Evolutionary conservation across 805 yeast species (phyloP).

Genomic region (Wickerhamomyces canadensis): DNA sequence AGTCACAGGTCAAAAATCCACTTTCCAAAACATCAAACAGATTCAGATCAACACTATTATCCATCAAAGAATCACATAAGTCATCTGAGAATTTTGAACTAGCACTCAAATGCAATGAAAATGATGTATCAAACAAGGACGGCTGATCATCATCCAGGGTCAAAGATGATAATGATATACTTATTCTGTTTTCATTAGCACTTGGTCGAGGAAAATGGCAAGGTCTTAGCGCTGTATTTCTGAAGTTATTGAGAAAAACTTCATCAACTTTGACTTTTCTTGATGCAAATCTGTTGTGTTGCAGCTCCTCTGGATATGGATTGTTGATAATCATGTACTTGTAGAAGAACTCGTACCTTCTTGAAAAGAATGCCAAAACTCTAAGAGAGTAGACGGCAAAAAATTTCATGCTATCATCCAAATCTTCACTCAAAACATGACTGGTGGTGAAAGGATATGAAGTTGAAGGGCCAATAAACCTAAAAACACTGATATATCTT

Average conservation of each 20-base stretch:
- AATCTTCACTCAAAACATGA: conserved; percentile 3
- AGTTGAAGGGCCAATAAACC: conserved; percentile 23
- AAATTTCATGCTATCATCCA: conserved; percentile 6
- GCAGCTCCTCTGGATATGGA: conserved; percentile 15
- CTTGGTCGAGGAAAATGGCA: conserved; percentile 16
- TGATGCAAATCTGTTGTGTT: conserved; percentile 15
- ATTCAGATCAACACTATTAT: not conserved
- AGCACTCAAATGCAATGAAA: conserved; percentile 7
- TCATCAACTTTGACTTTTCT: conserved; percentile 17
- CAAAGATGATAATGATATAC: not conserved
- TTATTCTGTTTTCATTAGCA: not conserved
- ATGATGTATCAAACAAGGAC: conserved; percentile 13
- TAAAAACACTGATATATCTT: conserved; percentile 12
- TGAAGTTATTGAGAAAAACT: conserved; percentile 11
- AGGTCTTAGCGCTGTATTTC: conserved; percentile 7
- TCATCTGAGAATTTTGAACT: not conserved
- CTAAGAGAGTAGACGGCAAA: conserved; percentile 16
- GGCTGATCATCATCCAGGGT: not conserved
- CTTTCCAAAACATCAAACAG: conserved; percentile 1
- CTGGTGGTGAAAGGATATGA: conserved; percentile 14
- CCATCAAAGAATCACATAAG: not conserved
- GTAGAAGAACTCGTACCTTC: conserved; percentile 17
- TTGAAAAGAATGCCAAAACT: conserved; percentile 16
- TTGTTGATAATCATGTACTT: conserved; percentile 18
- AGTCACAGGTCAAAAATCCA: conserved; percentile 14